phyloP scores from a whole-genome alignment of 257 asterid genomes.

The Anisodus tanguticus region DNA sequence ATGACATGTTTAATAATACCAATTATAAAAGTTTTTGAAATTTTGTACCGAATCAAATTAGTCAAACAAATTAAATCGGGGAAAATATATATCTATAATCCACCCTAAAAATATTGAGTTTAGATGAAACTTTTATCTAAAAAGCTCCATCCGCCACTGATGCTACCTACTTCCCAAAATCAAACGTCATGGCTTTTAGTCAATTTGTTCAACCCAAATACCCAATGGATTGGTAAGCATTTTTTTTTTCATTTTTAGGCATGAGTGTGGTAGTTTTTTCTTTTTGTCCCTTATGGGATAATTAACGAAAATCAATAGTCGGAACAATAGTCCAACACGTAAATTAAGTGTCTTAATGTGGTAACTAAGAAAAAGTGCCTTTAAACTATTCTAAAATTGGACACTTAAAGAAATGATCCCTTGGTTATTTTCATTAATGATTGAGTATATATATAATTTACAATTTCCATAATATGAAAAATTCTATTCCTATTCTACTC shows the following conservation, averaged over 20 bases:
- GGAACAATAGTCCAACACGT: not conserved
- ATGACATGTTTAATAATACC: too few relatives aligned
- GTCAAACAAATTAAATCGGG: too few relatives aligned
- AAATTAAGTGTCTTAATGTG: not conserved
- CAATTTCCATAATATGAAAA: too few relatives aligned
- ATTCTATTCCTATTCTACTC: too few relatives aligned
- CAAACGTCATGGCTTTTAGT: not conserved
- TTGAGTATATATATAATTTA: too few relatives aligned
- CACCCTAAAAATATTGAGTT: too few relatives aligned
- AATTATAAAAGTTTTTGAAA: too few relatives aligned
- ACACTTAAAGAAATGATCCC: not conserved
- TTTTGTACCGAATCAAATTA: too few relatives aligned
- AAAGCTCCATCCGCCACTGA: not conserved
- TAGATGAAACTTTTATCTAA: not conserved
- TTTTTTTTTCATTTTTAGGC: not conserved
- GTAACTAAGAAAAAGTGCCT: constrained; percentile 21
- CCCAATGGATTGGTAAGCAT: not conserved
- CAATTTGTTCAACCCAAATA: not conserved
- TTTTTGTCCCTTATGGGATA: too few relatives aligned
- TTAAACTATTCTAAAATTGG: not conserved
- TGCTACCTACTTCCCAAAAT: constrained; percentile 26
- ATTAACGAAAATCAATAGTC: not conserved
- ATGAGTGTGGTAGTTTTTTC: not conserved
- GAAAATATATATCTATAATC: too few relatives aligned
- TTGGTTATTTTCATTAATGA: too few relatives aligned